Base-by-base conservation (phyloP, 1,139 yeast species). In the Scheffersomyces quercinus region DNA sequence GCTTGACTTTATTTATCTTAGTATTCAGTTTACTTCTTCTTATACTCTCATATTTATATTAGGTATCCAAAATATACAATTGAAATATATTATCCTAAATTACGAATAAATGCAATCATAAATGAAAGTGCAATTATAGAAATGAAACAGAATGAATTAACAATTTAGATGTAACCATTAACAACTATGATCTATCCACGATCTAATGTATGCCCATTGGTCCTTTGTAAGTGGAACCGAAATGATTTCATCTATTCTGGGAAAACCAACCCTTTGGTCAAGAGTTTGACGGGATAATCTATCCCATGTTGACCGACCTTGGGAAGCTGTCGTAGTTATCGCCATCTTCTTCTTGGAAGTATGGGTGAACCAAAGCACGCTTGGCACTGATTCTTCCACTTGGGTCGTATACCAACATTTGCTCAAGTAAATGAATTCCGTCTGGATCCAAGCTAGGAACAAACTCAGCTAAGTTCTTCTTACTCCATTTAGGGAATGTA, bases 401-500 rank as follows among this genome's bases (percentile, higher is more conserved):
- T 16, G 99, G 99, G 64, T 93, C 99, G 65, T 89, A 93, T 7
- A 87, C 83, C 52, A 95, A 76, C 72, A 93, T 75, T 51, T 82
- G 84, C 58, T 82, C 86, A 56, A 93, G 75, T 51, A 93, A 75
- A 60, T 91, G 95, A 48, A 89, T 79, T 28, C 98, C 99, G 50
- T 84, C 83, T 13, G 76, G 68, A 63, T 90, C 97, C 48, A 93
- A 75, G 28, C 82, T 80, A 2, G 97, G 93, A n/a, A 91, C 93
- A 46, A 80, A 79, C 41, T 77, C 80, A 16, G 82, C 76, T 58
- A 93, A 70, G 52, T 82, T 81, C 65, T 86, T 88, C 58, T 83
- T 82, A 43, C 78, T 72, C 98, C 98, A 93, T 67, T 91, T 90
- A 15, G 99, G 99, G 78, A 93, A 93, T 12, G 96, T 88, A 40